Base-by-base conservation (phyloP, 345 rosid species). In the Schrenkiella parvula region DNA sequence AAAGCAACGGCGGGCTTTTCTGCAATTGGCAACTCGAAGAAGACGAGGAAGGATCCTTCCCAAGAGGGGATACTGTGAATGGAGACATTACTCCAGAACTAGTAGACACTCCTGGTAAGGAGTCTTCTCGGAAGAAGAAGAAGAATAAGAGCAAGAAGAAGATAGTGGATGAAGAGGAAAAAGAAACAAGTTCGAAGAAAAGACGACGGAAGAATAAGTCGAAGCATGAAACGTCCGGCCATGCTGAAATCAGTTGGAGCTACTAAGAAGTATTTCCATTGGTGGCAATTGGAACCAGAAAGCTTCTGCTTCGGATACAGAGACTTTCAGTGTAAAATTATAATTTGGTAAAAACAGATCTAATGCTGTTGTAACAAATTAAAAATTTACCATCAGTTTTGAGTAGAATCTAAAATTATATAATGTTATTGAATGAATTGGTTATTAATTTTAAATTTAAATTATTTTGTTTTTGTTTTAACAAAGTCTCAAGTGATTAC, bases 11-110 rank as follows among this genome's bases (percentile, higher is more conserved):
- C 2, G 93, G 88, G 31, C 82, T 87, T 28, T 69, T 86, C 68
- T 78, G 89, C 77, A 92, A 90, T 38, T 93, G 98, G 98, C 85
- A 77, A 65, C 82, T 84, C 6, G 86, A 81, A 8, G 95, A 86
- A 28, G 95, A 92, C 2, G 88, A 83, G 14, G 93, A 92, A 52
- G 91, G 81, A 37, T 85, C 80, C 13, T 80, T 89, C 32, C 93
- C 89, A 7, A 84, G 97, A n/a, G 87, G 98, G 44, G 64, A 77
- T 28, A 69, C 74, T 8, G 15, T 13, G 29, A 34, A 64, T 14
- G 86, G 64, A 44, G 79, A 84, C 61, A 38, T n/a, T 19, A 70
- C 81, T 47, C 64, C 64, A 1, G 18, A n/a, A n/a, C n/a, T 74
- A 6, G 80, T 77, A 44, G 65, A 44, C n/a, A 81, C 88, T 28